Evolutionary conservation across 495 filamentous ascomycete genomes (phyloP), one percentile per base, ranked within the genome.

Genomic region (Trichoderma gamsii): DNA sequence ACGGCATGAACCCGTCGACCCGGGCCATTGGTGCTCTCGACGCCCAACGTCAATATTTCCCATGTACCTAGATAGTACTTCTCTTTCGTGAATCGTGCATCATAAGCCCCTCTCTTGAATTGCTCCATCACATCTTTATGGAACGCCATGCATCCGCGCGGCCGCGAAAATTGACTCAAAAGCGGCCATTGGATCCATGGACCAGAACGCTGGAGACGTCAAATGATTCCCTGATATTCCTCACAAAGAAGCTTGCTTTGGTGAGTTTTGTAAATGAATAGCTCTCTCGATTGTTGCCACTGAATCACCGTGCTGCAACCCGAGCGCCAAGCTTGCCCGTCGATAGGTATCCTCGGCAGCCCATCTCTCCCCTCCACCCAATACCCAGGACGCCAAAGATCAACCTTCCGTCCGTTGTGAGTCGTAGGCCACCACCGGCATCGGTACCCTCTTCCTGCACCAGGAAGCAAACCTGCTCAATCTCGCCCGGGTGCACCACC

Each of bases 391-490:
- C 88, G 38, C 95, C 95, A 69, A 99, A 83, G 7, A 87, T 81
- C 25, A 89, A 78, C 71, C 85, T 82, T 29, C 85, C 88, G 71
- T 88, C 86, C 59, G 81, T 83, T 69, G 83, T 82, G 65, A 9
- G 79, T 79, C 15, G 80, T 82, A 27, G 81, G 78, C 64, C 80
- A 78, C 25, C 84, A n/a, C 77, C 80, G 23, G 77, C 79, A 69
- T 77, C 79, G 69, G 86, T 79, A 18, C 23, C 23, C 56, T 61
- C 27, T 75, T 94, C 88, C 73, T 92, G 86, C 12, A 99, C 81
- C 23, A 96, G 74, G 74, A 97, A 99, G 63, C 92, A 93, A 65
- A 97, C 91, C 78, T 99, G 95, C 72, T 93, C 84, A 46, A 96
- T 88, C 81, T 98, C 95, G 46, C 90, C 86, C 7, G 92, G 90